phyloP scores from a whole-genome alignment of 2,329 filamentous ascomycete species.

The Endocalyx cinctus region DNA sequence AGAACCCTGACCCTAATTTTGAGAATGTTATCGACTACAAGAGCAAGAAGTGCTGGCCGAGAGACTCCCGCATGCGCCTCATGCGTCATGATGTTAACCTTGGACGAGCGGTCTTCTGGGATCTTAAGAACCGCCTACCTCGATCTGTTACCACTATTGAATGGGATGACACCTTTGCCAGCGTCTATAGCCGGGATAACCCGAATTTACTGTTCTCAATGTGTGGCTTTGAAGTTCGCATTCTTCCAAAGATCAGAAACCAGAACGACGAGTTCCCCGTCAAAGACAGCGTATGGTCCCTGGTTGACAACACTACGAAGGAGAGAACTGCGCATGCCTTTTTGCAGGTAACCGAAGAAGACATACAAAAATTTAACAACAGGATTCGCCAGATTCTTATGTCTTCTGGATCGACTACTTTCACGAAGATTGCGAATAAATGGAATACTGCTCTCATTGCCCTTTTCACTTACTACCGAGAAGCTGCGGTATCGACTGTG shows the following conservation, averaged over 20 bases:
- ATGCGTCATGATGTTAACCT: conserved; percentile 99
- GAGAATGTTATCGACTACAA: conserved; percentile 99
- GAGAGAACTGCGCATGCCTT: conserved; percentile 97
- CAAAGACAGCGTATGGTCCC: conserved; percentile 97
- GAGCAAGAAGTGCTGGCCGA: conserved; percentile 99
- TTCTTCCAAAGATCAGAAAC: conserved; percentile 91
- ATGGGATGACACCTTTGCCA: conserved; percentile 98
- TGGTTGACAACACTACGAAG: conserved; percentile 94
- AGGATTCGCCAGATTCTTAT: conserved; percentile 97
- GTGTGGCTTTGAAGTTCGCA: conserved; percentile 95
- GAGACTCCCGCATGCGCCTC: conserved; percentile 93
- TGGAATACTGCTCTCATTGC: conserved; percentile 98
- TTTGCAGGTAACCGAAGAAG: conserved; percentile 94
- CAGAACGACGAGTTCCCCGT: conserved; percentile 94
- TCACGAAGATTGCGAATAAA: conserved; percentile 99
- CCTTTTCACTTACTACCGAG: conserved; percentile 96
- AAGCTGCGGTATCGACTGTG: conserved; percentile 93
- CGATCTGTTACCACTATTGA: conserved; percentile 95
- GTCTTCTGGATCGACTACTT: conserved; percentile 98
- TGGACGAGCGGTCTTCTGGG: conserved; percentile 96
- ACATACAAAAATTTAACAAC: conserved; percentile 99
- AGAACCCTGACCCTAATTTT: conserved; percentile 97
- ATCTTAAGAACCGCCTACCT: conserved; percentile 93
- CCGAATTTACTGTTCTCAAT: conserved; percentile 96
- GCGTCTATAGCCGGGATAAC: conserved; percentile 96